phyloP scores from a whole-genome alignment of 2,329 filamentous ascomycete species.

The Ophiostoma triangulosporum region DNA sequence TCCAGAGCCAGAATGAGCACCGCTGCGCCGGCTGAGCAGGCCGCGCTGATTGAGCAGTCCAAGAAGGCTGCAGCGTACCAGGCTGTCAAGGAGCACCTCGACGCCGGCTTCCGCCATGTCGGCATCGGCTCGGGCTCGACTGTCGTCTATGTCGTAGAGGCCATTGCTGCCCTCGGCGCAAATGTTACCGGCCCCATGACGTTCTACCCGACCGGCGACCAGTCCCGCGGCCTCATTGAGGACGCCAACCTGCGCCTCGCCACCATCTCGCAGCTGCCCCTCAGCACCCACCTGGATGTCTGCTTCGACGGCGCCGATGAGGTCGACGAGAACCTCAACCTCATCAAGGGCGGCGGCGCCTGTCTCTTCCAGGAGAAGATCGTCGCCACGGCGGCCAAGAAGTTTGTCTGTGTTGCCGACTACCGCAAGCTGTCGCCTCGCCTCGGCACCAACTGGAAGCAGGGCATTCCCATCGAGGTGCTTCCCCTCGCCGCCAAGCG shows the following conservation, averaged over 20 bases:
- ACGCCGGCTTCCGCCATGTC: slow-evolving; percentile 46
- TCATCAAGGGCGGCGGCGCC: slow-evolving; percentile 96
- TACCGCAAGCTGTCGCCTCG: slow-evolving; percentile 76
- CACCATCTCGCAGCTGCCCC: slow-evolving; percentile 57
- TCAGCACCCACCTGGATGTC: slow-evolving; percentile 58
- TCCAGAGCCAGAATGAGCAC: slow-evolving; percentile 18
- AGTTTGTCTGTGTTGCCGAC: slow-evolving; percentile 68
- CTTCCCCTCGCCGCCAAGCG: slow-evolving; percentile 69
- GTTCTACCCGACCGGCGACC: slow-evolving; percentile 86
- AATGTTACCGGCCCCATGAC: slow-evolving; percentile 49
- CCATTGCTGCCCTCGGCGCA: slow-evolving; percentile 50
- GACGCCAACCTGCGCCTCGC: slow-evolving; percentile 63
- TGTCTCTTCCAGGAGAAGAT: slow-evolving; percentile 97
- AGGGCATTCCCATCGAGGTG: slow-evolving; percentile 83
- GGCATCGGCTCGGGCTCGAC: slow-evolving; percentile 74
- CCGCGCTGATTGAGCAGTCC: slow-evolving; percentile 48
- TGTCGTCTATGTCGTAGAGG: slow-evolving; percentile 74
- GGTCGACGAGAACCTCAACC: slow-evolving; percentile 86
- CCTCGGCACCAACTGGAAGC: slow-evolving; percentile 63
- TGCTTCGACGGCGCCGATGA: slow-evolving; percentile 96
- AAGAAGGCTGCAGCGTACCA: slow-evolving; percentile 63
- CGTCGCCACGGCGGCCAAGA: slow-evolving; percentile 69
- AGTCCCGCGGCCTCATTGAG: slow-evolving; percentile 77
- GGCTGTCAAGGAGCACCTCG: slow-evolving; percentile 62
- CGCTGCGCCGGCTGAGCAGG: slow-evolving; percentile 16